phyloP scores from a whole-genome alignment of 805 yeast species.

The Maudiozyma turicensis region DNA sequence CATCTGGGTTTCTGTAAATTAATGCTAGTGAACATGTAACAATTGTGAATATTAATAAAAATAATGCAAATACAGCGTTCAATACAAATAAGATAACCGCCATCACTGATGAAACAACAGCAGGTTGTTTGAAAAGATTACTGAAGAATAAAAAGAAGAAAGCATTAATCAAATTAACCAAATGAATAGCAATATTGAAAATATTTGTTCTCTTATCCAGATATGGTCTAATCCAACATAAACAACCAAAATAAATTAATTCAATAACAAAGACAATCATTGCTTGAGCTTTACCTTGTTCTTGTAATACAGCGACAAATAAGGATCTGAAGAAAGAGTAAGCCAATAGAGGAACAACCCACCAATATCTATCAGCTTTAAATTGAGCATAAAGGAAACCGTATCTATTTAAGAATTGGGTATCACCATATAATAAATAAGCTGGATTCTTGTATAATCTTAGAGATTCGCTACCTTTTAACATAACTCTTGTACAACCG shows the following conservation, averaged over 20 bases:
- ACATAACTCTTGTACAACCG: constrained; percentile 65
- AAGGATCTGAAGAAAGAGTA: constrained; percentile 68
- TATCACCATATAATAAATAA: constrained; percentile 78
- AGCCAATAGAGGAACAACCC: constrained; percentile 53
- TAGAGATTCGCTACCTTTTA: constrained; percentile 64
- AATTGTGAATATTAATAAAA: constrained; percentile 75
- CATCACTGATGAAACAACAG: constrained; percentile 81
- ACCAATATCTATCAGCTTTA: constrained; percentile 80
- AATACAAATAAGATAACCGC: constrained; percentile 83
- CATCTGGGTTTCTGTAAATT: constrained; percentile 84
- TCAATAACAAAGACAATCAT: constrained; percentile 69
- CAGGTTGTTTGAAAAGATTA: constrained; percentile 71
- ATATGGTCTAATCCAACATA: constrained; percentile 74
- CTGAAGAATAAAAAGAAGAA: constrained; percentile 85
- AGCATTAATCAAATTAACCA: constrained; percentile 72
- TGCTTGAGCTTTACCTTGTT: constrained; percentile 73
- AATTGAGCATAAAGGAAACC: constrained; percentile 91
- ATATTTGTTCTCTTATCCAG: constrained; percentile 91
- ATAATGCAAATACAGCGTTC: constrained; percentile 81
- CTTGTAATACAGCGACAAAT: constrained; percentile 79
- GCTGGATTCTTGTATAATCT: constrained; percentile 83
- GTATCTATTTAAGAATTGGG: constrained; percentile 67
- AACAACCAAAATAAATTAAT: constrained; percentile 50
- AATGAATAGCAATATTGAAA: constrained; percentile 80
- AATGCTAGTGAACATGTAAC: constrained; percentile 80